Conservation (phyloP, 345 rosid genomes). For the Dovyalis caffra region DNA sequence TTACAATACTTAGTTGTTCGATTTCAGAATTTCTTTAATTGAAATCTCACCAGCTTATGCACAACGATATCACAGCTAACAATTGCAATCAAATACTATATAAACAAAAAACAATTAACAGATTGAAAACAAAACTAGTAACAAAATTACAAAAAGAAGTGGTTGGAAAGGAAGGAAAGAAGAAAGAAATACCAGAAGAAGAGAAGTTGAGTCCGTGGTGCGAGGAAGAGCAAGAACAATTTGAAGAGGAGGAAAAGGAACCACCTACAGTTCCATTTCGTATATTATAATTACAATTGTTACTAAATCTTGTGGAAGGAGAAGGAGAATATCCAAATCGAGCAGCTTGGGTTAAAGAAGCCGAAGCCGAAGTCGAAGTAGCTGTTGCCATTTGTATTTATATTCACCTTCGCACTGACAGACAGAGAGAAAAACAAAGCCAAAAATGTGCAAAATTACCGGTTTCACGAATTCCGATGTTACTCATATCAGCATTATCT, state of each 20-base stretch:
- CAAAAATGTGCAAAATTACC: conserved; percentile 5
- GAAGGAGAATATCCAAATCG: conserved; percentile 40
- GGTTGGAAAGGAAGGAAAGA: background rate
- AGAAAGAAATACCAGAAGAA: conserved; percentile 16
- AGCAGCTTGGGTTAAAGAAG: conserved; percentile 49
- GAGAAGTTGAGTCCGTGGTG: conserved; percentile 40
- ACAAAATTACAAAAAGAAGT: background rate
- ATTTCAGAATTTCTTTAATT: no score
- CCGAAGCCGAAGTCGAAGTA: conserved; percentile 15
- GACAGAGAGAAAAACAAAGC: background rate
- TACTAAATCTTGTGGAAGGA: conserved; percentile 25
- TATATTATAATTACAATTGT: background rate
- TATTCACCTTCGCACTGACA: background rate
- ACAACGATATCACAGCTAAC: no score
- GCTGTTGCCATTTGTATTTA: conserved; percentile 40
- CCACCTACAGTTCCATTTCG: conserved; percentile 30
- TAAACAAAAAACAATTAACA: no score
- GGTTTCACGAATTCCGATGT: no score
- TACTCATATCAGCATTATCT: no score
- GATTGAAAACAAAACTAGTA: no score
- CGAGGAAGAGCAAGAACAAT: conserved; percentile 42
- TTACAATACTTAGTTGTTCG: no score
- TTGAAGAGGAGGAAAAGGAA: conserved; percentile 35
- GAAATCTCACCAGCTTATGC: no score
- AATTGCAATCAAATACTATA: no score